These are phyloP conservation scores for Maudiozyma barnettii DNA, from an alignment of 805 yeast species.

Conservation along the genomic window DNA sequence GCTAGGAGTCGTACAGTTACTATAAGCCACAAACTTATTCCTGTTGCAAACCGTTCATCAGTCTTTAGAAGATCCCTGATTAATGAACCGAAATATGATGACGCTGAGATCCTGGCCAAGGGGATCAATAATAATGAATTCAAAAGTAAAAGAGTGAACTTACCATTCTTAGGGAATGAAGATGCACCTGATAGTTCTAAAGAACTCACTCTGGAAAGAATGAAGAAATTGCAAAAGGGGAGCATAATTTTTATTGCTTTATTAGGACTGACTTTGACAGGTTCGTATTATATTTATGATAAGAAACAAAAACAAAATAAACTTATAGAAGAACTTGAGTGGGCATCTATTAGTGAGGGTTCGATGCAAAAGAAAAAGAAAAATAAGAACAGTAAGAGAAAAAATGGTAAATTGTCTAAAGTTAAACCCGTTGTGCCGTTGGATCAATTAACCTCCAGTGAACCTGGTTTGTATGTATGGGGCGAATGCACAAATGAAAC, in stretches of 20 bases:
- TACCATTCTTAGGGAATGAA: too few relatives aligned
- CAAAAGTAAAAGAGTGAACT: slow-evolving; percentile 17
- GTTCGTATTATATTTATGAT: not conserved
- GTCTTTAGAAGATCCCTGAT: not conserved
- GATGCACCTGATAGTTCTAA: slow-evolving; percentile 6
- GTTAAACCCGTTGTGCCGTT: slow-evolving; percentile 17
- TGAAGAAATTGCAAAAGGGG: not conserved
- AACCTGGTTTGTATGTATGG: slow-evolving; percentile 56
- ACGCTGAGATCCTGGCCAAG: slow-evolving; percentile 26
- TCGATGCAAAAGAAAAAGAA: not conserved
- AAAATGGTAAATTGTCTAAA: slow-evolving; percentile 30
- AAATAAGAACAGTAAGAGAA: slow-evolving; percentile 32
- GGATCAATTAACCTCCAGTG: slow-evolving; percentile 15
- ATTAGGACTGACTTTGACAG: not conserved
- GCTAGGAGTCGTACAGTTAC: not conserved
- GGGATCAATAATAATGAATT: slow-evolving; percentile 21
- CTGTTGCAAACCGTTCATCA: not conserved
- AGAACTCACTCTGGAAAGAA: slow-evolving; percentile 1
- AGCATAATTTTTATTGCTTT: not conserved
- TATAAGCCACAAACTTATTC: not conserved
- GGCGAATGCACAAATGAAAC: slow-evolving; percentile 36
- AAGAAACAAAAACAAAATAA: not conserved
- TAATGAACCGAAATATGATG: slow-evolving; percentile 28
- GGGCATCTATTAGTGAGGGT: not conserved
- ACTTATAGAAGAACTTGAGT: not conserved